Base-by-base conservation (phyloP, 176 grass and related monocot genomes). In the Eragrostis nindensis region DNA sequence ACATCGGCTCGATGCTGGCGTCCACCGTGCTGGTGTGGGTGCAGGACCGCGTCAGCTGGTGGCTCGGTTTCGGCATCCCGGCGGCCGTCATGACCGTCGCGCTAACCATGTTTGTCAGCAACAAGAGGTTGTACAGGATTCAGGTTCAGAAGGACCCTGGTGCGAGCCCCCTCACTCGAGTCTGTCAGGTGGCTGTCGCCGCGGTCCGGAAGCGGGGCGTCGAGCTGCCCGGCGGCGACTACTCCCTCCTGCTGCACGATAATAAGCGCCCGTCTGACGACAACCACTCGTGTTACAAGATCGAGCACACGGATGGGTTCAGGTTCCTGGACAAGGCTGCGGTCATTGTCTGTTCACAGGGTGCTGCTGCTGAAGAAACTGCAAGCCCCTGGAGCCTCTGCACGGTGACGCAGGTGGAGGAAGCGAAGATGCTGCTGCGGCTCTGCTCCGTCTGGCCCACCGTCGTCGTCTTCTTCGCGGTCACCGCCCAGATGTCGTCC, bases 251-350 rank as follows among this genome's bases (percentile, higher is more conserved):
- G 27, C 59, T 81, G 62, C 68, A 75, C 27, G 77, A 81, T 62
- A 25, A 36, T 4, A 36, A 13, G 26, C 6, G 15, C 3, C 1
- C 40, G 11, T 1, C 15, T 26, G 21, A 19, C 14, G 1, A n/a
- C 36, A 13, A 36, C 32, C 32, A 36, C 32, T 36, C 32, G 32
- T 36, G 32, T 45, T 14, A 38, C 22, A 55, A 36, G 43, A 54
- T 72, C 26, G 25, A 48, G 36, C 55, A 68, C 42, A 65, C 70
- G 1, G 0, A 17, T 21, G 26, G 54, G 50, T 46, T 46, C 41
- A 21, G 25, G 24, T 77, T 87, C 40, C 43, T 81, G 8, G 85
- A 87, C 62, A 87, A 81, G 60, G 85, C 85, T 50, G 84, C 84
- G 36, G 74, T 71, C 13, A n/a, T 81, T 15, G 5, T 10, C 12